Evolutionary conservation across 345 rosid genomes (phyloP).

Genomic region (Salix udensis): DNA sequence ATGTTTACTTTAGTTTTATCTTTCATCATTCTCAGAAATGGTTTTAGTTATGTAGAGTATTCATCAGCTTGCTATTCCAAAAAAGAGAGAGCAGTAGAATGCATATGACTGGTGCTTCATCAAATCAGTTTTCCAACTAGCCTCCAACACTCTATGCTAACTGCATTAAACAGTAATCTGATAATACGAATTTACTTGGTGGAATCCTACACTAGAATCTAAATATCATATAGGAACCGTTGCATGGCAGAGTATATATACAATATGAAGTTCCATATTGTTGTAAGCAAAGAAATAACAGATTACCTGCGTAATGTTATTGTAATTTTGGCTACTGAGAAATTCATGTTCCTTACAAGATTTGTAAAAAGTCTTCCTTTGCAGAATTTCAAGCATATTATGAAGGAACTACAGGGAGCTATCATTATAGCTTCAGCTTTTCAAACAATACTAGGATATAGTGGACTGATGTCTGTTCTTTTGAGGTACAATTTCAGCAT

Average conservation of each 20-base stretch:
- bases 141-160: background rate
- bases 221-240: background rate
- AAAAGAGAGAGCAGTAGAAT: background rate
- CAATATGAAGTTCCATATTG: background rate
- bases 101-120: background rate
- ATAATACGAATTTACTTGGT: background rate
- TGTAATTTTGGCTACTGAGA: background rate
- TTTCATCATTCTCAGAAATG: background rate
- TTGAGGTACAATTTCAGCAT: conserved; percentile 42
- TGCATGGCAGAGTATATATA: background rate
- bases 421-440: conserved; percentile 82
- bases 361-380: conserved; percentile 9
- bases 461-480: conserved; percentile 72
- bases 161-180: background rate
- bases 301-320: background rate
- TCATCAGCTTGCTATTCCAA: background rate
- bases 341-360: background rate
- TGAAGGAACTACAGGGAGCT: conserved; percentile 95
- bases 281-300: background rate
- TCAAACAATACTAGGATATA: conserved; percentile 83
- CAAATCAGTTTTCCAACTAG: background rate
- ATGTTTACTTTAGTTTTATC: background rate
- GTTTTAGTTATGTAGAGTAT: background rate
- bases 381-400: conserved; percentile 92
- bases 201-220: background rate